These are phyloP conservation scores for Noccaea bulbosa DNA, from an alignment of 345 rosid genomes.

Conservation along the genomic window DNA sequence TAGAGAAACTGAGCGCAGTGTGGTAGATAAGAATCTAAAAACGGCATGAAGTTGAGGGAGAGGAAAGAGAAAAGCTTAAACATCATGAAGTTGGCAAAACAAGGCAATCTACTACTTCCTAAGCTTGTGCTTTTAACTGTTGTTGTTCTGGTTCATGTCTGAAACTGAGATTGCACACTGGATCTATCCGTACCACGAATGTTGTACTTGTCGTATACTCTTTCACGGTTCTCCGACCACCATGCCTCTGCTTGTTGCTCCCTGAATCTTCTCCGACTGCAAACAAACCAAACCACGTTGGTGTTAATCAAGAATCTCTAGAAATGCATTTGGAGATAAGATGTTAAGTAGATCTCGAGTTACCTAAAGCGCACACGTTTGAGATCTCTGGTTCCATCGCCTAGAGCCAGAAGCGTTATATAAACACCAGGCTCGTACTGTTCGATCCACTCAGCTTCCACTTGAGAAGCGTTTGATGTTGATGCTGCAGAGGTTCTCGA, in stretches of 20 bases:
- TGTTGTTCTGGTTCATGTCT: constrained; percentile 25
- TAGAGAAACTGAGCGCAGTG: neutral
- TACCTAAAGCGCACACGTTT: constrained; percentile 99
- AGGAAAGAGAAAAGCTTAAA: neutral
- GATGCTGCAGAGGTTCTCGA: constrained; percentile 55
- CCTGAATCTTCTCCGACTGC: constrained; percentile 88
- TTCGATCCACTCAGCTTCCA: constrained; percentile 94
- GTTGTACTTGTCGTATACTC: constrained; percentile 81
- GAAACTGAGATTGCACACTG: constrained; percentile 45
- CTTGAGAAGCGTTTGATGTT: constrained; percentile 53
- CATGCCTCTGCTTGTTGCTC: constrained; percentile 96
- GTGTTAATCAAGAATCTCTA: neutral
- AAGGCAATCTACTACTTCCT: constrained; percentile 11
- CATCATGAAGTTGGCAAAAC: constrained; percentile 15
- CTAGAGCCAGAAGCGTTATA: constrained; percentile 81
- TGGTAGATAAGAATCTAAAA: neutral
- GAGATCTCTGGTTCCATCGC: constrained; percentile 96
- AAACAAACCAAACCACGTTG: constrained; percentile 22
- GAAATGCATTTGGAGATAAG: neutral
- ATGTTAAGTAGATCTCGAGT: neutral
- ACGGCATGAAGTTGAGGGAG: constrained; percentile 14
- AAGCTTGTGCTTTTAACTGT: constrained; percentile 12
- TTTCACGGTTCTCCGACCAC: constrained; percentile 98
- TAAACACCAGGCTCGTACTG: constrained; percentile 95
- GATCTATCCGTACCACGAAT: constrained; percentile 78